Base-by-base conservation (phyloP, 1,284 basidiomycete genomes). In the Porphyrellus sp. region DNA sequence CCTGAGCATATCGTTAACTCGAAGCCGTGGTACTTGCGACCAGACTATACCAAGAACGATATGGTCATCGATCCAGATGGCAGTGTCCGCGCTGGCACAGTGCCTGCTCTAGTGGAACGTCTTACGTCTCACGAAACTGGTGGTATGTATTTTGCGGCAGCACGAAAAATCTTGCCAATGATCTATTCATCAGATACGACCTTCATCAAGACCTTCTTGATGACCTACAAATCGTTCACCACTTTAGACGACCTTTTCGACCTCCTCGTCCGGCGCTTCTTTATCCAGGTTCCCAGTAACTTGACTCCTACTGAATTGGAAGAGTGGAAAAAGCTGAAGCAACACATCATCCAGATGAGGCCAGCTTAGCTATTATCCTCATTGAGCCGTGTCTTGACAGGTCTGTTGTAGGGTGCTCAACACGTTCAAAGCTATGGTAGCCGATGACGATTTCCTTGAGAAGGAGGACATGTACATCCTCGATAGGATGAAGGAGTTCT, bases 161-260 rank as follows among this genome's bases (percentile, higher is more conserved):
- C 9, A 33, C 25, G 16, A 24, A 9, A 23, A 16, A 43, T 11
- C 13, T 30, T 44, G 4, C 6, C 20, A 20, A 37, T 54, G 38
- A 62, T 45, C 15, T 18, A 15, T 51, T 51, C 34, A 34, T 50
- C 23, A 89, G 93, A 95, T 68, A 77, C 83, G 0, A 82, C 83
- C 7, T 99, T 92, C 73, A 91, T 86, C 68, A 89, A 91, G 68
- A 89, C 94, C 2, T 99, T 99, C 80, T 72, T 99, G 56, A 89
- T 98, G 81, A 99, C 97, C 1, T 98, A 94, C 77, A 93, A 95
- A 61, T 96, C 93, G 0, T 99, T 99, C 70, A 93, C 92, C 15
- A 88, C 86, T 1, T 76, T 93, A 18, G 81, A 92, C 51, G 88
- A 93, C 54, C 74, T 99, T 21, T 87, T 98, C 53, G 85, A 93